Percentiles rank a stretch among this genome's conserved stretches.
phyloP scores from a whole-genome alignment of 2,329 filamentous ascomycete genomes.

The Sclerotiophoma versabilis region DNA sequence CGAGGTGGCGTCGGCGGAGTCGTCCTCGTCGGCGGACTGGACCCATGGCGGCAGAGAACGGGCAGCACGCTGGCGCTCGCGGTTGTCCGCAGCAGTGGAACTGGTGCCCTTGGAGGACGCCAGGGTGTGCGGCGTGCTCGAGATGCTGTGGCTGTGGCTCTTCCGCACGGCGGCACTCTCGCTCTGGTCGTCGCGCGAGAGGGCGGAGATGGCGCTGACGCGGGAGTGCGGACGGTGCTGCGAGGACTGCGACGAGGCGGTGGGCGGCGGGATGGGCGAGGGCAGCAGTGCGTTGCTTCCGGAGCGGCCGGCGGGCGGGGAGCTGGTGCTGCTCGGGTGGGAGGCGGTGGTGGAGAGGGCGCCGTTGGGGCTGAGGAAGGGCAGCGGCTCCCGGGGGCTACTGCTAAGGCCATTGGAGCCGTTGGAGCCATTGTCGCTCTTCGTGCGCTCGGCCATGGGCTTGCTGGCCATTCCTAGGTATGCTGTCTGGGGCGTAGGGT shows the following conservation, averaged over 20 bases:
- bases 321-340: conserved; percentile 15
- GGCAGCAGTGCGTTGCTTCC: conserved; percentile 33
- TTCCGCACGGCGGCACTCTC: conserved; percentile 35
- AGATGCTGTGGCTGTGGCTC: conserved; percentile 45
- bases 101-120: conserved; percentile 43
- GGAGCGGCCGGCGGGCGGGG: conserved; percentile 15
- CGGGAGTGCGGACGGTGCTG: conserved; percentile 43
- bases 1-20: conserved; percentile 38
- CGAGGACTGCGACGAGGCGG: conserved; percentile 37
- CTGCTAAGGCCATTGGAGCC: conserved; percentile 4
- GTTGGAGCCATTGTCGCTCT: conserved; percentile 33
- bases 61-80: conserved; percentile 43
- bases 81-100: conserved; percentile 37
- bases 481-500: conserved; percentile 10
- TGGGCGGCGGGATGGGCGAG: conserved; percentile 42
- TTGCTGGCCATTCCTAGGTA: conserved; percentile 38
- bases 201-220: conserved; percentile 37
- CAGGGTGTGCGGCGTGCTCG: conserved; percentile 48
- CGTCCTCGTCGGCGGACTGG: conserved; percentile 47
- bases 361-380: conserved; percentile 29
- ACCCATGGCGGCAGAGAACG: conserved; percentile 51
- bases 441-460: conserved; percentile 39
- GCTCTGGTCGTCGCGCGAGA: conserved; percentile 35
- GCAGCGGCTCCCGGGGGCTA: conserved; percentile 5
- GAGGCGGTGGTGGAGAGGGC: conserved; percentile 23